These are phyloP conservation scores for Colletotrichum sp. DNA, from an alignment of 2,329 filamentous ascomycete genomes.

Conservation along the genomic window DNA sequence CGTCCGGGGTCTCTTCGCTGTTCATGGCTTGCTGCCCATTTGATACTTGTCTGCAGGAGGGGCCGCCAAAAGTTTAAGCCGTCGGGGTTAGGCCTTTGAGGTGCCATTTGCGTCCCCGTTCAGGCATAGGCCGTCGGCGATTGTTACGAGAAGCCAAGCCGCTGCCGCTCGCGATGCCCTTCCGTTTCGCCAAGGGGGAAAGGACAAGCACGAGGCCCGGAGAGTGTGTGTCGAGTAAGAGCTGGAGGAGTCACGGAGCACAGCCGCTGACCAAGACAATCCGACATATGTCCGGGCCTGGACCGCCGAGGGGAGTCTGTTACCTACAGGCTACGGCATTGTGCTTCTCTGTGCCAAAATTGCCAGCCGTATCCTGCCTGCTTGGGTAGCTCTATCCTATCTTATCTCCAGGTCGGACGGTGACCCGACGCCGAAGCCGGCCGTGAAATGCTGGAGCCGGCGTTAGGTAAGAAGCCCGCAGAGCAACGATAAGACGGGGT, in stretches of 20 bases:
- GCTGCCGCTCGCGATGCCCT: background rate
- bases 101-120: background rate
- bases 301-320: background rate
- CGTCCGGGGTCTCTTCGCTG: background rate
- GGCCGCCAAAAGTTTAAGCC: conserved; percentile 1
- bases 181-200: conserved; percentile 8
- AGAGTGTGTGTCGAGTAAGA: background rate
- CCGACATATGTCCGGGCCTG: conserved; percentile 18
- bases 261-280: background rate
- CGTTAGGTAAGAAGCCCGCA: background rate
- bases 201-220: background rate
- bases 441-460: background rate
- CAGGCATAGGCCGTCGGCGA: conserved; percentile 13
- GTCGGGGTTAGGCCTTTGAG: conserved; percentile 18
- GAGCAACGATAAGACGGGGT: background rate
- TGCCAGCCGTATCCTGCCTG: background rate
- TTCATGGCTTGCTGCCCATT: background rate
- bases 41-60: background rate
- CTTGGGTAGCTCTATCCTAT: conserved; percentile 11
- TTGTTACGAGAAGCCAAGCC: conserved; percentile 6
- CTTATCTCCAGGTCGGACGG: conserved; percentile 6
- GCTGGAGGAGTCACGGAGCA: background rate
- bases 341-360: background rate
- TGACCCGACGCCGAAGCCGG: background rate
- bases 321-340: background rate